phyloP scores from a whole-genome alignment of 2,329 filamentous ascomycete species.

The Zopfia rhizophila region DNA sequence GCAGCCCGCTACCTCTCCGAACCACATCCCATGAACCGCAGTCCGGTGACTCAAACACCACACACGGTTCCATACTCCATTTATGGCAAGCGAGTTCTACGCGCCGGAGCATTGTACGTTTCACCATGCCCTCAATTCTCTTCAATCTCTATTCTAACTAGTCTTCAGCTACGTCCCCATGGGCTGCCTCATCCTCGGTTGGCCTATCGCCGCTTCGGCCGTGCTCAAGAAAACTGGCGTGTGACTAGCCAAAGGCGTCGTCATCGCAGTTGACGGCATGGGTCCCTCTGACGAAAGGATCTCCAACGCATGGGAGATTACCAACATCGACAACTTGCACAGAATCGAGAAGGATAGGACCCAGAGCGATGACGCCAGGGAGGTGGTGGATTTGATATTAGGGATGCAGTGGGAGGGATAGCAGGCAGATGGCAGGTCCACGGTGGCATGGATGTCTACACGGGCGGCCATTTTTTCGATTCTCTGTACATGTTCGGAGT shows the following conservation, averaged over 20 bases:
- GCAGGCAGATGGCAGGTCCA: no score
- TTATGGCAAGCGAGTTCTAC: conserved; percentile 31
- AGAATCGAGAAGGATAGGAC: conserved; percentile 13
- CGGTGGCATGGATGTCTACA: no score
- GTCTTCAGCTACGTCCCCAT: conserved; percentile 40
- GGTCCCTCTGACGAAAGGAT: background rate
- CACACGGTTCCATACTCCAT: conserved; percentile 37
- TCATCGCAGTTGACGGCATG: conserved; percentile 15
- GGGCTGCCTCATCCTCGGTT: conserved; percentile 41
- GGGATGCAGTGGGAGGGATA: conserved; percentile 43
- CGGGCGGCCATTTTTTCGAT: no score
- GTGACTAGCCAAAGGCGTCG: conserved; percentile 39
- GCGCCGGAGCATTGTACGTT: conserved; percentile 42
- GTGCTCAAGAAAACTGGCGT: conserved; percentile 40
- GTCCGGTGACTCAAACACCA: conserved; percentile 34
- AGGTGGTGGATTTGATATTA: conserved; percentile 37
- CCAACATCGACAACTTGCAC: conserved; percentile 1
- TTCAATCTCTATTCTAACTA: conserved; percentile 9
- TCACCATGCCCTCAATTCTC: background rate
- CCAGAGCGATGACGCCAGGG: conserved; percentile 21
- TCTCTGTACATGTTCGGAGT: no score
- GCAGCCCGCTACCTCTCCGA: conserved; percentile 46
- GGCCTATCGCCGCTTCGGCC: conserved; percentile 42
- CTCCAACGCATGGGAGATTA: conserved; percentile 8
- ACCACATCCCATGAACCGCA: conserved; percentile 48